Base-by-base conservation (phyloP, 1,139 yeast genomes). In the Blastobotrys buckinghamii region DNA sequence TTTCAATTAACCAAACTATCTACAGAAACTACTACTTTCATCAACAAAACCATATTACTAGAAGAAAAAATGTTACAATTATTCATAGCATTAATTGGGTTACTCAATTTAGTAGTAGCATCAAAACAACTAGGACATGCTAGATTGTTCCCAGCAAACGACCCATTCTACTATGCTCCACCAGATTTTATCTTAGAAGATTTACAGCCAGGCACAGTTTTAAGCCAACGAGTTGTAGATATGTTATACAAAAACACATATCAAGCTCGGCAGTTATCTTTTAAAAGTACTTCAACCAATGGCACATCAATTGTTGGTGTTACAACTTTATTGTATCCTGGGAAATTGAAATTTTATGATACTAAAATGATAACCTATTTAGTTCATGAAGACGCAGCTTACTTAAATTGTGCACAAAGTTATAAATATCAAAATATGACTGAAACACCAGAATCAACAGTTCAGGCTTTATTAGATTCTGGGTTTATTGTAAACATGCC, bases 281-380 rank as follows among this genome's bases (percentile, higher is more conserved):
- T 49, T 45, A 56, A 64, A 17, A 55, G 62, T 13, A 54, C 59
- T 26, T 56, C 60, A 43, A 52, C 63, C 10, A 43, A 50, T 38
- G 66, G 60, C 33, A 49, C 51, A 13, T 54, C 69, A 17, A 52
- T 57, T 5, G 56, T 57, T 1, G 58, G 59, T 20, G 58, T 60
- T 17, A 62, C 66, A 13, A 63, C 67, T 1, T 49, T 63, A 10
- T 47, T 63, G 36, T 53, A 54, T 20, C 67, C 67, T 7, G 33
- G 27, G 12, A 27, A 20, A 16, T 13, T 29, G 12, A 29, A 29
- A 29, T 29, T 29, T 29, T 39, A 45, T 45, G 54, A 54, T 44
- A 35, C 48, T 15, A 49, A 55, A 26, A 45, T 63, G 24, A 48
- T 61, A 17, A 57, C 65, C 8, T 58, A 55, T 47, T 64, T 59